Evolutionary conservation across 2,329 filamentous ascomycete genomes (phyloP).

Genomic region (Penicillium sp.): DNA sequence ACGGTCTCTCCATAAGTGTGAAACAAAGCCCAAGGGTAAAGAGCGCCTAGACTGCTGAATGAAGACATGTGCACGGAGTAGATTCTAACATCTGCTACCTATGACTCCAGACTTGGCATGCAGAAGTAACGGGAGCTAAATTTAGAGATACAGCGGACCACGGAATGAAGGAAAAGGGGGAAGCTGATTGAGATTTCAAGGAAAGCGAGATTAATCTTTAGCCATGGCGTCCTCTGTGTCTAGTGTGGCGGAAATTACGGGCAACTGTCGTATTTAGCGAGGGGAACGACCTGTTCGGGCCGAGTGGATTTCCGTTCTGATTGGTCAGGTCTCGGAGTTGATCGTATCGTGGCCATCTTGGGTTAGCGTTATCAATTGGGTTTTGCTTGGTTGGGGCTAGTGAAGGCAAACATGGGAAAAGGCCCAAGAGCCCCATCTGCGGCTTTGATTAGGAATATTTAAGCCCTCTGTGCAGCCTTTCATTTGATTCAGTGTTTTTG

Average conservation of each 20-base stretch:
- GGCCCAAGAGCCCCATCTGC: not conserved
- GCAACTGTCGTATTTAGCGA: not conserved
- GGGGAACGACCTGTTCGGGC: not conserved
- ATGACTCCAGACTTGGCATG: not conserved
- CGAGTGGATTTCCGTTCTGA: not conserved
- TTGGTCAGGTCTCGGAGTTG: not conserved
- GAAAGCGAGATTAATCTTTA: not conserved
- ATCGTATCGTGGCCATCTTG: not conserved
- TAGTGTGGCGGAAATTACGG: not conserved
- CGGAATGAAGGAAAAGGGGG: not conserved
- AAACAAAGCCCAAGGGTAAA: too few relatives aligned
- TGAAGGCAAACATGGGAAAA: not conserved
- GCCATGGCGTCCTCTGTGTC: not conserved
- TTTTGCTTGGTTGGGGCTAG: not conserved
- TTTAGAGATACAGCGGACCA: conserved; percentile 2
- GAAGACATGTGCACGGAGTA: too few relatives aligned
- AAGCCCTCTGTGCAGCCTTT: not conserved
- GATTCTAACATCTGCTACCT: too few relatives aligned
- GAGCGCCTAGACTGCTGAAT: too few relatives aligned
- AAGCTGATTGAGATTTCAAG: too few relatives aligned
- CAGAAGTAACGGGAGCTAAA: not conserved
- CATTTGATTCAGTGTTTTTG: not conserved
- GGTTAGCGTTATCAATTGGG: not conserved
- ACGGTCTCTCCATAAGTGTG: too few relatives aligned
- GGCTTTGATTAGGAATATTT: not conserved